These are phyloP conservation scores for Endocalyx cinctus DNA, from an alignment of 2,329 filamentous ascomycete species.

Conservation along the genomic window DNA sequence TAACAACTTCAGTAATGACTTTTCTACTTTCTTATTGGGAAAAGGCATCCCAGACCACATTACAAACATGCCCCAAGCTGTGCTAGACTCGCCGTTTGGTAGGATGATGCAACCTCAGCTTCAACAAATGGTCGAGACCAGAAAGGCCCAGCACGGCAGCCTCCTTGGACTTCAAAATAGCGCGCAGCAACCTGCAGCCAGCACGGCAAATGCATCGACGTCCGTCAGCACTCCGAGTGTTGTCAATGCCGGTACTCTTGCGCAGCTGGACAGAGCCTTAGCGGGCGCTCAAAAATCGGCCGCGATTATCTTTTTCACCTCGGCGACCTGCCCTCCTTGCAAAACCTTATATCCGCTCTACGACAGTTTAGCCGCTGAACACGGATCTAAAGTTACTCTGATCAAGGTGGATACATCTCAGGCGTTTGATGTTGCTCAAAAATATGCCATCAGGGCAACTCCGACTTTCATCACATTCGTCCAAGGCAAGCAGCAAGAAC, in stretches of 20 bases:
- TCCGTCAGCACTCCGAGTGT: constrained; percentile 37
- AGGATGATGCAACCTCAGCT: constrained; percentile 78
- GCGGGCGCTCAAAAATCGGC: constrained; percentile 58
- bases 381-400: constrained; percentile 62
- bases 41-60: constrained; percentile 87
- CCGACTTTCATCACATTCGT: constrained; percentile 88
- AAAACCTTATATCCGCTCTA: constrained; percentile 78
- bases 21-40: constrained; percentile 83
- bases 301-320: constrained; percentile 89
- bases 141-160: constrained; percentile 43
- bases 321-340: constrained; percentile 79
- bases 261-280: constrained; percentile 58
- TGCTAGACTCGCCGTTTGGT: constrained; percentile 82
- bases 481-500: constrained; percentile 67
- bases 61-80: constrained; percentile 74
- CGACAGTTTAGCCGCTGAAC: constrained; percentile 71
- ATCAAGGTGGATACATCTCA: constrained; percentile 78
- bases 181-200: constrained; percentile 18
- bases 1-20: constrained; percentile 95
- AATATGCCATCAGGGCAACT: constrained; percentile 68
- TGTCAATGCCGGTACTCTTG: constrained; percentile 53
- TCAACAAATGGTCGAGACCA: constrained; percentile 45
- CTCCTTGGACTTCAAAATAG: constrained; percentile 46
- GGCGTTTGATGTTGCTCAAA: constrained; percentile 58
- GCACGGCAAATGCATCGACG: background rate